Evolutionary conservation across 139 green algal species (phyloP).

Genomic region (Trebouxia sp.): DNA sequence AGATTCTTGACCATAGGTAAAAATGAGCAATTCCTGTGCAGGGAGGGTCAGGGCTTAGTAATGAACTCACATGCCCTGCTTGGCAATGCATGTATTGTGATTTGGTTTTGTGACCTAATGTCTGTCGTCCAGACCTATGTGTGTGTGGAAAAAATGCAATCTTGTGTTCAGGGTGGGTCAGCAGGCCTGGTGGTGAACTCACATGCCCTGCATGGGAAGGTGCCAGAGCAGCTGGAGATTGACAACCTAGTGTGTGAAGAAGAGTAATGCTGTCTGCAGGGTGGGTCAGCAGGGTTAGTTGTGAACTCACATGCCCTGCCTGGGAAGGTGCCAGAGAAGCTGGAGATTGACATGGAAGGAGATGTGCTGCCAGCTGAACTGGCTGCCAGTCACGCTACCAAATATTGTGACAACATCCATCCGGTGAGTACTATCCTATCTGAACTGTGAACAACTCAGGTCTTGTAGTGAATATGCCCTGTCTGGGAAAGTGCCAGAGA

Average conservation of each 20-base stretch:
- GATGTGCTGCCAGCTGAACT: constrained; percentile 31
- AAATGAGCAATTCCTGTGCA: too few relatives aligned
- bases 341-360: constrained; percentile 50
- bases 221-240: constrained; percentile 55
- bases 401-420: constrained; percentile 61
- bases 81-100: too few relatives aligned
- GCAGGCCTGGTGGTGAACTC: constrained; percentile 57
- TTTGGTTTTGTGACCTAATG: too few relatives aligned
- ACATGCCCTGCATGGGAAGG: constrained; percentile 44
- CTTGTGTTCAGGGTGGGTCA: constrained; percentile 58
- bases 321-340: constrained; percentile 46
- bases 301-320: constrained; percentile 56
- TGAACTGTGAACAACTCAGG: background rate
- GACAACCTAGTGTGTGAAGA: too few relatives aligned
- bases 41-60: constrained; percentile 49
- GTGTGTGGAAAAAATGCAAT: too few relatives aligned
- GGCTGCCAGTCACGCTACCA: constrained; percentile 45
- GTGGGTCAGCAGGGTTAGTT: constrained; percentile 45
- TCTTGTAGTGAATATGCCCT: constrained; percentile 41
- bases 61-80: constrained; percentile 55
- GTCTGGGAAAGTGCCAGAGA: constrained; percentile 44
- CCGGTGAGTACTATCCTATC: constrained; percentile 38
- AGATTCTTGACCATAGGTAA: constrained; percentile 63
- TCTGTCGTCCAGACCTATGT: too few relatives aligned
- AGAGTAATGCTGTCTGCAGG: too few relatives aligned